phyloP scores from a whole-genome alignment of 1,139 yeast species.

The Protomyces arabidopsidicola region DNA sequence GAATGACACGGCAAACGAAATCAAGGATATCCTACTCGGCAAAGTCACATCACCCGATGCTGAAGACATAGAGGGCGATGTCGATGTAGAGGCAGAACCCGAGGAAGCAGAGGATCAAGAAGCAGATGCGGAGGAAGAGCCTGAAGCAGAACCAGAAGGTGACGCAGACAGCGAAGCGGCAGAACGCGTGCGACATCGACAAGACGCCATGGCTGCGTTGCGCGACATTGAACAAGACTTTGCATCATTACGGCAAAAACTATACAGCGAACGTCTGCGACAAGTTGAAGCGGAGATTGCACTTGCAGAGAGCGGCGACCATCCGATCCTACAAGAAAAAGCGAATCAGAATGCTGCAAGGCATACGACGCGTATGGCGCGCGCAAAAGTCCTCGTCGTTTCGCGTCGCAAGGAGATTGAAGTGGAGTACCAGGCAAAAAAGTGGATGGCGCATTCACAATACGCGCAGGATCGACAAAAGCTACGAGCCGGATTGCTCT shows the following conservation, averaged over 20 bases:
- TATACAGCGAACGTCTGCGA: constrained; percentile 1
- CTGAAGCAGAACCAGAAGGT: constrained; percentile 8
- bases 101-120: constrained; percentile 34
- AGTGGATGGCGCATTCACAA: constrained; percentile 82
- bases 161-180: constrained; percentile 18
- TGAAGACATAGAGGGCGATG: constrained; percentile 29
- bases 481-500: constrained; percentile 59
- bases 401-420: constrained; percentile 64
- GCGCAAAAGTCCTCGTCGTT: constrained; percentile 64
- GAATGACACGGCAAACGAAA: constrained; percentile 30
- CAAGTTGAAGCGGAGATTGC: constrained; percentile 4
- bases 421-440: constrained; percentile 70
- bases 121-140: constrained; percentile 31
- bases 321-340: constrained; percentile 42
- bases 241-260: not conserved
- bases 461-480: constrained; percentile 67
- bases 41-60: constrained; percentile 21
- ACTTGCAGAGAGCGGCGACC: constrained; percentile 18
- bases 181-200: constrained; percentile 17
- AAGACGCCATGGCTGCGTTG: constrained; percentile 21
- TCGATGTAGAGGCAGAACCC: constrained; percentile 33
- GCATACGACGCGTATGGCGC: constrained; percentile 71
- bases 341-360: constrained; percentile 52
- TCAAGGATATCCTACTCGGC: not conserved
- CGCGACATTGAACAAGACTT: constrained; percentile 18